Percentiles rank a stretch among this genome's conserved stretches.
phyloP scores from a whole-genome alignment of 352 stramenopile species.

The Phytophthora agathidicida region DNA sequence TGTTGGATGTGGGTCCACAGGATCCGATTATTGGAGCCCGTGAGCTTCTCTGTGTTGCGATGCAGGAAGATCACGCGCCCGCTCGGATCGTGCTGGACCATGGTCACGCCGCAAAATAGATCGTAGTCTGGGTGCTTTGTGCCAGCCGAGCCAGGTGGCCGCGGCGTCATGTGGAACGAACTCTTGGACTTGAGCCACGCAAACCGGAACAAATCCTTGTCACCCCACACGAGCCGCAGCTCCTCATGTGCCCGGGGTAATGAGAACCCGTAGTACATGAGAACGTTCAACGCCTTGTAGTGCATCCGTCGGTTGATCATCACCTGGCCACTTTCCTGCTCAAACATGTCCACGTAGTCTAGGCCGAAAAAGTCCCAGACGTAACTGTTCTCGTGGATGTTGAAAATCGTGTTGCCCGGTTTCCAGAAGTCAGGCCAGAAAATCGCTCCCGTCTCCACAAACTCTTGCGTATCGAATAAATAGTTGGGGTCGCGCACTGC shows the following conservation, averaged over 20 bases:
- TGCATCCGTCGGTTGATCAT: slow-evolving; percentile 69
- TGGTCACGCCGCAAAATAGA: slow-evolving; percentile 76
- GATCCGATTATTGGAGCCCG: slow-evolving; percentile 45
- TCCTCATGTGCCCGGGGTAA: slow-evolving; percentile 47
- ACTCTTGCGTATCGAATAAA: slow-evolving; percentile 73
- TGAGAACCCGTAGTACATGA: slow-evolving; percentile 78
- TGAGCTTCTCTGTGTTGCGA: slow-evolving; percentile 76
- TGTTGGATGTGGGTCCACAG: slow-evolving; percentile 70
- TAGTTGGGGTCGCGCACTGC: slow-evolving; percentile 59
- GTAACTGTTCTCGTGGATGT: slow-evolving; percentile 68
- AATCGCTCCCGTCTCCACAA: slow-evolving; percentile 56
- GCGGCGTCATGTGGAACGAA: slow-evolving; percentile 65
- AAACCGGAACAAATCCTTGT: slow-evolving; percentile 87
- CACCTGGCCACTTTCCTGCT: slow-evolving; percentile 84
- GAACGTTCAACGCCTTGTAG: slow-evolving; percentile 56
- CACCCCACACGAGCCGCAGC: slow-evolving; percentile 71
- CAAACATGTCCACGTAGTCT: slow-evolving; percentile 69
- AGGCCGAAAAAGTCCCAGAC: slow-evolving; percentile 77
- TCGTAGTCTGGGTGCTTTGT: slow-evolving; percentile 51
- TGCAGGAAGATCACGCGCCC: slow-evolving; percentile 71
- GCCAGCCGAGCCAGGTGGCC: slow-evolving; percentile 56
- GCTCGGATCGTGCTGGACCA: slow-evolving; percentile 73
- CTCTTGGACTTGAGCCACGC: slow-evolving; percentile 79
- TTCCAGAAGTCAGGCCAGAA: slow-evolving; percentile 90
- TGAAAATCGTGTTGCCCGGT: slow-evolving; percentile 76